A percentile compares a stretch with the other conserved stretches of the same genome.
Conservation (phyloP, 176 grass and related monocot genomes). For the Rhynchospora breviuscula region DNA sequence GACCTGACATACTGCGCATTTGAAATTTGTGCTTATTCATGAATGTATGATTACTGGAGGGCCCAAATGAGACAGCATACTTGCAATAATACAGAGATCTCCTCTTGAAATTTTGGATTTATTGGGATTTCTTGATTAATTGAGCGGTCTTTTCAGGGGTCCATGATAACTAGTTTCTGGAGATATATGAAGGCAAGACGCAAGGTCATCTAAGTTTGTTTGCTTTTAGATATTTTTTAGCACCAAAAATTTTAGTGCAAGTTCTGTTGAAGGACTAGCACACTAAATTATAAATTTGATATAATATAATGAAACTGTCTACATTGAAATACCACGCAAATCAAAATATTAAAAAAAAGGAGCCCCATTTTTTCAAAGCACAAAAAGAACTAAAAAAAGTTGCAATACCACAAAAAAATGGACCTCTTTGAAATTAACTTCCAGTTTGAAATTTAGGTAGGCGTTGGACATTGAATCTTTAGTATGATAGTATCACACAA, state of each 20-base stretch:
- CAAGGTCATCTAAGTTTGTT: background rate
- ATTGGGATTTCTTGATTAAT: background rate
- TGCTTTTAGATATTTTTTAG: background rate
- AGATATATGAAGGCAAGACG: background rate
- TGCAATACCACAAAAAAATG: background rate
- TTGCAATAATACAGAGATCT: constrained; percentile 12
- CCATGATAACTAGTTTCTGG: background rate
- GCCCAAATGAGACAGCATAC: background rate
- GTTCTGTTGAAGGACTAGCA: background rate
- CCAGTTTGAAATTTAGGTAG: background rate
- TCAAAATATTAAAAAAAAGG: background rate
- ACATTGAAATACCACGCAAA: too few species aligned
- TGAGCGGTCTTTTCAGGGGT: background rate
- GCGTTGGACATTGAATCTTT: background rate
- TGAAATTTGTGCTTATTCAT: constrained; percentile 12
- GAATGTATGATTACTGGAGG: background rate
- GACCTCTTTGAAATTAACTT: background rate
- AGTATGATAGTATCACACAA: background rate
- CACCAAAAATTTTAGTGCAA: background rate
- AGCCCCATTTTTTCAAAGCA: background rate
- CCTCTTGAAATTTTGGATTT: constrained; percentile 7
- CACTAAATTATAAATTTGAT: too few species aligned
- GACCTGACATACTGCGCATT: background rate
- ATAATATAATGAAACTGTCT: background rate
- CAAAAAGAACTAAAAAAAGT: background rate